phyloP scores from a whole-genome alignment of 1,284 basidiomycete species.

The Apiotrichum mycotoxinovorans region DNA sequence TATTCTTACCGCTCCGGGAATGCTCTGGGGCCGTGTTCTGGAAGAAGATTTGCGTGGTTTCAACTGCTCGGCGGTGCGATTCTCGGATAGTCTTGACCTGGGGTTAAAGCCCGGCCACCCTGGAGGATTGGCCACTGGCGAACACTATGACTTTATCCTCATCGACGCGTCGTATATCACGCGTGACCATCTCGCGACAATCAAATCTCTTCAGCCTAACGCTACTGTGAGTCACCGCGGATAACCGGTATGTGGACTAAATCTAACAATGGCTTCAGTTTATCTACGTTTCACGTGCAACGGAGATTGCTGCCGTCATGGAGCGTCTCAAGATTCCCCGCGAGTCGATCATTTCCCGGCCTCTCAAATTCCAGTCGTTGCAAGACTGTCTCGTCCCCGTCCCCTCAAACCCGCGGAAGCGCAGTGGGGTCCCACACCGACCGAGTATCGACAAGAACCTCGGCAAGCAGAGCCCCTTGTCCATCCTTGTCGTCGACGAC shows the following conservation, averaged over 20 bases:
- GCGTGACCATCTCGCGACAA: conserved; percentile 13
- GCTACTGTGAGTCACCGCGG: conserved; percentile 25
- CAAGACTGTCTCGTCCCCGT: conserved; percentile 24
- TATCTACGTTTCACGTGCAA: conserved; percentile 33
- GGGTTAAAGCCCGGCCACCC: conserved; percentile 20
- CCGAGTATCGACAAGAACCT: conserved; percentile 14
- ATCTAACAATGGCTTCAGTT: conserved; percentile 21
- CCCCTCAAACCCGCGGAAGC: background rate
- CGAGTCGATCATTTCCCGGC: conserved; percentile 38
- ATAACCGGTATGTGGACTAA: no score
- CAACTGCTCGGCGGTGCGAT: conserved; percentile 33
- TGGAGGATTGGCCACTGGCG: conserved; percentile 24
- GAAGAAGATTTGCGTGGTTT: conserved; percentile 28
- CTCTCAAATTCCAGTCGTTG: conserved; percentile 40
- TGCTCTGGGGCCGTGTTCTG: conserved; percentile 36
- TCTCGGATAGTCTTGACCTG: conserved; percentile 19
- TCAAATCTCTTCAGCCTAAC: conserved; percentile 29
- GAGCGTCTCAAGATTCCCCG: conserved; percentile 17
- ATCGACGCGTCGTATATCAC: conserved; percentile 25
- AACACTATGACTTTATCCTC: conserved; percentile 26
- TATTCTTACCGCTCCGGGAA: conserved; percentile 18
- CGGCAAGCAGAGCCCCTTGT: conserved; percentile 27
- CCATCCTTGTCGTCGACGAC: conserved; percentile 47
- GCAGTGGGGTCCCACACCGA: background rate
- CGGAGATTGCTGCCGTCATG: conserved; percentile 29